A percentile compares a stretch with the other conserved stretches of the same genome.
Conservation (phyloP, 2,329 filamentous ascomycete species). For the Kalmusia sp. region DNA sequence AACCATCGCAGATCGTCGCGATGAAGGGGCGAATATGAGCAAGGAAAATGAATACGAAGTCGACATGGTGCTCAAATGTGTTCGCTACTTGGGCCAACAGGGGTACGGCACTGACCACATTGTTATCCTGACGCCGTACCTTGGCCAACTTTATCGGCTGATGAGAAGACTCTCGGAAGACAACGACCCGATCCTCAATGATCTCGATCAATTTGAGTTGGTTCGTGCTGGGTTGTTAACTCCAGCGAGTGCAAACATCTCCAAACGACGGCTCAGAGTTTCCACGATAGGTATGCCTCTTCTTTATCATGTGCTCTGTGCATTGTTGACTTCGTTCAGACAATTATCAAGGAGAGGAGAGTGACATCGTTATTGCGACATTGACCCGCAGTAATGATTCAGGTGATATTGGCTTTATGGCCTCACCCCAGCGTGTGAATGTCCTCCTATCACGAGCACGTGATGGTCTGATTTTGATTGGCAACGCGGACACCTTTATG, state of each 20-base stretch:
- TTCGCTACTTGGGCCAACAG: constrained; percentile 74
- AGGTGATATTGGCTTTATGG: constrained; percentile 75
- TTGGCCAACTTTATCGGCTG: constrained; percentile 71
- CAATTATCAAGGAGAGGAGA: constrained; percentile 81
- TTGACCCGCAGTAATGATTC: constrained; percentile 70
- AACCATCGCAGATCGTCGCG: constrained; percentile 57
- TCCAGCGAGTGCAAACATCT: constrained; percentile 57
- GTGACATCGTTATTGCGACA: constrained; percentile 73
- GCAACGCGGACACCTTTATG: constrained; percentile 72
- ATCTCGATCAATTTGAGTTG: constrained; percentile 71
- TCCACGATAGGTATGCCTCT: constrained; percentile 70
- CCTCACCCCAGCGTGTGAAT: constrained; percentile 70
- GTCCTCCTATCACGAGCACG: constrained; percentile 73
- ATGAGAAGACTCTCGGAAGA: constrained; percentile 60
- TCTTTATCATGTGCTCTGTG: neutral
- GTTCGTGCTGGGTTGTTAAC: constrained; percentile 68
- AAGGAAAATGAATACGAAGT: constrained; percentile 72
- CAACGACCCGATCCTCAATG: constrained; percentile 71
- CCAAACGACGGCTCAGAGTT: constrained; percentile 63
- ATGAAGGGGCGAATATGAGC: constrained; percentile 58
- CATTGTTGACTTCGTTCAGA: constrained; percentile 53
- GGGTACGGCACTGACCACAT: constrained; percentile 71
- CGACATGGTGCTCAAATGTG: constrained; percentile 68
- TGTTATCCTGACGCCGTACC: constrained; percentile 75
- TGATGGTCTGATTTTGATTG: constrained; percentile 71